These are phyloP conservation scores for Boletellus dicymbophilus DNA, from an alignment of 1,284 basidiomycete species.

Conservation along the genomic window DNA sequence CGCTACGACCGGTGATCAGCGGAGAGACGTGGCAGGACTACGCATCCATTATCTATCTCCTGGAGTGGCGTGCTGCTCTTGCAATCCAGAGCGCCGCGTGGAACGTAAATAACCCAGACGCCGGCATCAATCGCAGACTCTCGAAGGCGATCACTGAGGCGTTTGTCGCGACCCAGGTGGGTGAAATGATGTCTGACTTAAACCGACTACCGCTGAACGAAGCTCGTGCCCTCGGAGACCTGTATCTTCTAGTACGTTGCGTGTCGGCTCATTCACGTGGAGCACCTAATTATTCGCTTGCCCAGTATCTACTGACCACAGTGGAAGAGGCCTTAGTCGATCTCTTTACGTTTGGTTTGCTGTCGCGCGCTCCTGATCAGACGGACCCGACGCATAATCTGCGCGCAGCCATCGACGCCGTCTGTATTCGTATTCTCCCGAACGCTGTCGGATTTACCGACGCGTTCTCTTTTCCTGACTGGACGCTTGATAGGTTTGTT, in stretches of 20 bases:
- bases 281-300: not conserved
- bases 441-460: conserved; percentile 74
- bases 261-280: no score
- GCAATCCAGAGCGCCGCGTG: conserved; percentile 52
- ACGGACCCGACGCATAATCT: conserved; percentile 52
- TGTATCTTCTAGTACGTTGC: conserved; percentile 54
- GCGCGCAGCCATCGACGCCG: conserved; percentile 51
- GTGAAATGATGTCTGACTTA: conserved; percentile 45
- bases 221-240: conserved; percentile 37
- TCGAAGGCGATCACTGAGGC: conserved; percentile 68
- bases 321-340: conserved; percentile 57
- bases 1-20: conserved; percentile 16
- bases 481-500: conserved; percentile 71
- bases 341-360: conserved; percentile 55
- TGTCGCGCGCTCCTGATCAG: conserved; percentile 29
- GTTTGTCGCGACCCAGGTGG: conserved; percentile 58
- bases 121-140: conserved; percentile 56
- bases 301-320: conserved; percentile 63
- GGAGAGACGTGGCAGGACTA: conserved; percentile 12
- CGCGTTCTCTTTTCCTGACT: conserved; percentile 77
- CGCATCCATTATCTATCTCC: conserved; percentile 41
- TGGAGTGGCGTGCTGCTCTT: conserved; percentile 65
- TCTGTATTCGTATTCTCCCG: conserved; percentile 58
- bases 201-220: conserved; percentile 32
- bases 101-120: conserved; percentile 42